Percentiles rank a stretch among this genome's conserved stretches.
Conservation (phyloP, 176 grass and related monocot species). For the Rhipidocladum racemiflorum region DNA sequence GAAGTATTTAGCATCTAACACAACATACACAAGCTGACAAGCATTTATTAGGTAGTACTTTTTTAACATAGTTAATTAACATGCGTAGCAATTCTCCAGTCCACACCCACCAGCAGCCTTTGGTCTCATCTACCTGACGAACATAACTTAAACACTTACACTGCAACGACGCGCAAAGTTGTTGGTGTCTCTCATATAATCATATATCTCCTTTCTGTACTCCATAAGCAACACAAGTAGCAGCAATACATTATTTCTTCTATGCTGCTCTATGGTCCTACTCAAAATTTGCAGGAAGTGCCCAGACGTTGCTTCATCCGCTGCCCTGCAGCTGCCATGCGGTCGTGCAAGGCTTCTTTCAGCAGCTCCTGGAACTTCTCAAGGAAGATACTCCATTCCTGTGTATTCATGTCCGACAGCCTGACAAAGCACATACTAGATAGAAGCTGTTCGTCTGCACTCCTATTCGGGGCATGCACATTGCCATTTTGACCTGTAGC, state of each 20-base stretch:
- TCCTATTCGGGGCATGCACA: conserved; percentile 33
- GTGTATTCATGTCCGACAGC: conserved; percentile 51
- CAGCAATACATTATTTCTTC: conserved; percentile 19
- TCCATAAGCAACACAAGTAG: conserved; percentile 28
- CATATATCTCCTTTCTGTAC: conserved; percentile 23
- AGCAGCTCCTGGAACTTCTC: conserved; percentile 59
- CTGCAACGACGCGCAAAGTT: conserved; percentile 3
- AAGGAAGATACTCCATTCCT: conserved; percentile 56
- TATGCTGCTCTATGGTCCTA: conserved; percentile 36
- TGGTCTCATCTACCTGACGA: conserved; percentile 19
- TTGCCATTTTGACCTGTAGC: conserved; percentile 29
- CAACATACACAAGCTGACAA: conserved; percentile 34
- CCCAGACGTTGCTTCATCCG: conserved; percentile 60
- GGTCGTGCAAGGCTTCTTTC: conserved; percentile 35
- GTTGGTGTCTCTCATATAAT: conserved; percentile 1
- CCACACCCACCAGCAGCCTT: conserved; percentile 24
- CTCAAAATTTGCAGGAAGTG: conserved; percentile 78
- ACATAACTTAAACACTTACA: conserved; percentile 28
- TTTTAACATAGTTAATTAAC: conserved; percentile 36
- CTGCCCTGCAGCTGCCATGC: conserved; percentile 28
- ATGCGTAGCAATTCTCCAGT: conserved; percentile 14
- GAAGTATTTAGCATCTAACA: conserved; percentile 26
- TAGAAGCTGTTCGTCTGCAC: conserved; percentile 54
- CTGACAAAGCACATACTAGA: conserved; percentile 63
- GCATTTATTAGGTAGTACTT: conserved; percentile 43